Base-by-base conservation (phyloP, 305 asterid genomes). In the Fraxinus floribunda region DNA sequence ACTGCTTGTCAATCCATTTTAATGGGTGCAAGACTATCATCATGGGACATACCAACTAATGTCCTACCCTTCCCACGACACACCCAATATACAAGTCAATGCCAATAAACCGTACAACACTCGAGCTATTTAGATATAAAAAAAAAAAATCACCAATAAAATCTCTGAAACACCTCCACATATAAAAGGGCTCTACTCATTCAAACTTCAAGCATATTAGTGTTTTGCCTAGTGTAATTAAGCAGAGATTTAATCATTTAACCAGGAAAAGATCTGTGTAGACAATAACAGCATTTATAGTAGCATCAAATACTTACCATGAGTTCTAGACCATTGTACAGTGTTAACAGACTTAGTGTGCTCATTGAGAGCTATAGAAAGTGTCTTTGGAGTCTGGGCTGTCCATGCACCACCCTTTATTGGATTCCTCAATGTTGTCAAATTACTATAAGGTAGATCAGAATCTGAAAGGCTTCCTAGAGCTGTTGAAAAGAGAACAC, bases 271-370 rank as follows among this genome's bases (percentile, higher is more conserved):
- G 22, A 44, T 60, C 60, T 16, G n/a, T 13, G 30, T 24, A 11
- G 38, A 68, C 75, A 68, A 73, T 24, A 74, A 38, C 38, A 77
- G 30, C n/a, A 76, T 72, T 71, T 29, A 81, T 62, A 76, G 38
- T 70, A 38, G 75, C 80, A 78, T 16, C n/a, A 84, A 83, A 60
- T 73, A 85, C 90, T 90, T 85, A 94, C 99, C 85, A 64, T 93
- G 98, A 81, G 83, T 86, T 78, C 72, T 86, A 79, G 98, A 96
- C 99, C 99, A 96, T 8, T 91, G 93, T 77, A 96, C 82, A 36
- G 93, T 88, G 84, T 91, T 96, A 77, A 92, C 97, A 81, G 98
- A 78, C 87, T 86, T 93, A 30, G 85, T 70, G 83, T 96, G 99
- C 60, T 98, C 98, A 84, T 72, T 81, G 76, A 96, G 94, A 80